Evolutionary conservation across 2,329 filamentous ascomycete genomes (phyloP).

Genomic region (Aspergillus fumigatus): DNA sequence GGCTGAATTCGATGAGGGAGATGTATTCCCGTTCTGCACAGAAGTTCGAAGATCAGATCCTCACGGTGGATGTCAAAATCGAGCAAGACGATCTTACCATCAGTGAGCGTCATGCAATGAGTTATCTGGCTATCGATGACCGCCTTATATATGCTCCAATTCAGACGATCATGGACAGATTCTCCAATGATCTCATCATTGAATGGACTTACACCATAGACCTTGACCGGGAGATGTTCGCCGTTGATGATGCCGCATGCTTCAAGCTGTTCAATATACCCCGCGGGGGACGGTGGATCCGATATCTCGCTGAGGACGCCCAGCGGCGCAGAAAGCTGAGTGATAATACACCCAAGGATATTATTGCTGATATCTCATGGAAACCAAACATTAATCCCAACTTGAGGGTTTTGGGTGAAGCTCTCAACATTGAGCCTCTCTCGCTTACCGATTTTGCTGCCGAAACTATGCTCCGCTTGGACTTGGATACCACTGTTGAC

Average conservation of each 20-base stretch:
- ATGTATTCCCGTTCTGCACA: conserved; percentile 5
- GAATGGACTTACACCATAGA: conserved; percentile 18
- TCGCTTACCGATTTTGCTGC: background rate
- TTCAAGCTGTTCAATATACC: conserved; percentile 10
- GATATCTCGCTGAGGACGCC: conserved; percentile 7
- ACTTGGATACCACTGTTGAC: background rate
- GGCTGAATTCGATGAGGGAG: conserved; percentile 10
- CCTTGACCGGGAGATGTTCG: conserved; percentile 14
- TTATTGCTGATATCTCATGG: conserved; percentile 7
- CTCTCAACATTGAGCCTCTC: conserved; percentile 1
- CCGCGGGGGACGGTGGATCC: conserved; percentile 4
- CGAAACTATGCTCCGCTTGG: background rate
- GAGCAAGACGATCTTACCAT: background rate
- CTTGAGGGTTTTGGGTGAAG: background rate
- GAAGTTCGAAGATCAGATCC: conserved; percentile 9
- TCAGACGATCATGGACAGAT: background rate
- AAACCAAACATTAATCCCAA: conserved; percentile 3
- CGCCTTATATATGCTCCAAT: conserved; percentile 7
- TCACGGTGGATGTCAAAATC: conserved; percentile 5
- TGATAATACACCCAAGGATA: conserved; percentile 3
- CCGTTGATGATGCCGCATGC: conserved; percentile 7
- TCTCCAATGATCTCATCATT: background rate
- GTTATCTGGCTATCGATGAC: conserved; percentile 13
- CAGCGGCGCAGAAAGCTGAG: background rate
- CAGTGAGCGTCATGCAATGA: conserved; percentile 5